Evolutionary conservation across 805 yeast species (phyloP), one percentile per base, ranked within the genome.

Genomic region (Grigorovia jiainica): DNA sequence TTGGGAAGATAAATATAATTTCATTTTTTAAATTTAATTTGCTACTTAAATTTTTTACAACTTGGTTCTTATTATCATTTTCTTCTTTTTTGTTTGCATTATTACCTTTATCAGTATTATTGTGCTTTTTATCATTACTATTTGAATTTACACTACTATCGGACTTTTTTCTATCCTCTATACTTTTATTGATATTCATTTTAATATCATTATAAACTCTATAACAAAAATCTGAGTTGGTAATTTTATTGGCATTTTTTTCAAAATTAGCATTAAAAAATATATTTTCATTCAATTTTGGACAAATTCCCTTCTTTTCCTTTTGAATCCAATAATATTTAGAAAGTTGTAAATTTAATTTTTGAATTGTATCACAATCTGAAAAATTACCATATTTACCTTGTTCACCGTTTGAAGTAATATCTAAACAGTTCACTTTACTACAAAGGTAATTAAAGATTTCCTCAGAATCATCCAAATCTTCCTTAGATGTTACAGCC

Each of bases 371-470:
- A 9, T 78, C 65, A 55, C 92, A 84, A 68, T 72, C 82, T 8
- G 90, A 78, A 57, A 69, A 76, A 5, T 72, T 69, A 45, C 92
- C 92, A 56, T 82, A 83, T 0, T 47, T 45, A 42, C 89, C 92
- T 6, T 54, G 54, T 29, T 58, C 53, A 48, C 85, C 87, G 60
- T 79, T 68, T n/a, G 70, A 70, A 24, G 49, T 58, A 42, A 83
- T 80, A 38, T 74, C 82, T 20, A 67, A 57, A 60, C 94, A 83
- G 49, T 73, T 74, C 42, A 72, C 66, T 25, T 65, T 51, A 39
- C 72, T 71, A 61, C 92, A 83, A 5, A 79, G 69, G 42, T 62
- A 63, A n/a, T 72, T 66, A 62, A 72, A 83, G 44, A 79, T 64
- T 16, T 71, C 70, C 39, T 73, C 69, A 55, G 79, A 80, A 47